Evolutionary conservation across 2,329 filamentous ascomycete genomes (phyloP), one percentile per base, ranked within the genome.

Genomic region (Aspergillus puulaauensis): DNA sequence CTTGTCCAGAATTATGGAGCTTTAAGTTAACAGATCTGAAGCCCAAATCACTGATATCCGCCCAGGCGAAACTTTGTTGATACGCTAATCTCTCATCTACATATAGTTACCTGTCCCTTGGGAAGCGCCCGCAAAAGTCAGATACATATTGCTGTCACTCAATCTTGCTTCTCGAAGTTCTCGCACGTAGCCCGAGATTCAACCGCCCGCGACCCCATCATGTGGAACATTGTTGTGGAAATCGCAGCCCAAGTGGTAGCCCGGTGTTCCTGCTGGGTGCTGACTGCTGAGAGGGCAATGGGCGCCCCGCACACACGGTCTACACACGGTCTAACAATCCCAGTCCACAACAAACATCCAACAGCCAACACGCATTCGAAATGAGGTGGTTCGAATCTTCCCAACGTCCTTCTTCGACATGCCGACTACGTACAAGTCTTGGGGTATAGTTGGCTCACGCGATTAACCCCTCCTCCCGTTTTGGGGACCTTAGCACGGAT

Each of bases 91-190:
- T 15, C 14, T 19, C 35, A 51, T 53, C 41, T 37, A 39, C 51
- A 37, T 21, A 53, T 39, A 53, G 41, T 53, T 46, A 39, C 51
- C 51, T 53, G 27, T 46, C 31, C 51, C 41, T 23, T 35, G 50
- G 50, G 37, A 39, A 44, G 11, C 12, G n/a, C 24, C 37, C 9
- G 15, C 15, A 40, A 19, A 31, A n/a, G 15, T 14, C 39, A 41
- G 48, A 41, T 41, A 41, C 37, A 41, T 41, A 27, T 9, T 21
- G 14, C n/a, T 37, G 35, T 4, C 48, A 40, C 14, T 31, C 19
- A 31, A 40, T 40, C 35, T 51, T 40, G n/a, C 35, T 51, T 40
- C 37, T 31, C 49, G 39, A 40, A 33, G 27, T 40, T 11, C 35
- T 50, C 35, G 12, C n/a, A 44, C 39, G 44, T 21, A 12, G 17